phyloP scores from a whole-genome alignment of 2,329 filamentous ascomycete genomes.

The Ceratocystiopsis sp. region DNA sequence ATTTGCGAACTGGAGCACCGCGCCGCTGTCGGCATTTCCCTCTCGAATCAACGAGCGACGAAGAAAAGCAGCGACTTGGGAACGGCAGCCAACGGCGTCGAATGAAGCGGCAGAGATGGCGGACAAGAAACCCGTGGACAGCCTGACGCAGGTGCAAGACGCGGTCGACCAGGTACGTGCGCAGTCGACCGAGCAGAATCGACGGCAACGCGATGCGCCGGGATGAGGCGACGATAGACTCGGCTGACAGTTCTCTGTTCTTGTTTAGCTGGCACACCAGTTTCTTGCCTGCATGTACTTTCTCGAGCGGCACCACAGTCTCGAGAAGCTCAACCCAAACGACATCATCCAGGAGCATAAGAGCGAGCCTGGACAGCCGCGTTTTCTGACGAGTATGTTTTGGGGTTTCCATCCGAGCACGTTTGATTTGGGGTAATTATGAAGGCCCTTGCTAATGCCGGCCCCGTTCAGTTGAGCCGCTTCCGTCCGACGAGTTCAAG shows the following conservation, averaged over 20 bases:
- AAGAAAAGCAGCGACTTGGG: no score
- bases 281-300: slow-evolving; percentile 52
- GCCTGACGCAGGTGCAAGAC: slow-evolving; percentile 71
- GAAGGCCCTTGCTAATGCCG: no score
- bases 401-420: no score
- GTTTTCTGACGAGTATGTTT: slow-evolving; percentile 6
- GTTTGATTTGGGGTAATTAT: background rate
- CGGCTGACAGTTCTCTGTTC: no score
- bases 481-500: slow-evolving; percentile 46
- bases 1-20: no score
- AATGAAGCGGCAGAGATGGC: slow-evolving; percentile 1
- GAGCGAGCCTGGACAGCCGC: slow-evolving; percentile 8
- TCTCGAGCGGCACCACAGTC: slow-evolving; percentile 51
- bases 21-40: no score
- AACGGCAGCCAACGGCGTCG: no score
- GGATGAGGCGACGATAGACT: no score
- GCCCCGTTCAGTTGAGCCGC: slow-evolving; percentile 34
- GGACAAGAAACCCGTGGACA: slow-evolving; percentile 43
- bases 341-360: slow-evolving; percentile 44
- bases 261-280: slow-evolving; percentile 46
- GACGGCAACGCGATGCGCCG: no score
- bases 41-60: no score
- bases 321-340: slow-evolving; percentile 37
- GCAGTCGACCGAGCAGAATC: no score
- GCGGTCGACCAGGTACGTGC: slow-evolving; percentile 55